These are phyloP conservation scores for Hyparrhenia diplandra DNA, from an alignment of 176 grass and related monocot species.

Conservation along the genomic window DNA sequence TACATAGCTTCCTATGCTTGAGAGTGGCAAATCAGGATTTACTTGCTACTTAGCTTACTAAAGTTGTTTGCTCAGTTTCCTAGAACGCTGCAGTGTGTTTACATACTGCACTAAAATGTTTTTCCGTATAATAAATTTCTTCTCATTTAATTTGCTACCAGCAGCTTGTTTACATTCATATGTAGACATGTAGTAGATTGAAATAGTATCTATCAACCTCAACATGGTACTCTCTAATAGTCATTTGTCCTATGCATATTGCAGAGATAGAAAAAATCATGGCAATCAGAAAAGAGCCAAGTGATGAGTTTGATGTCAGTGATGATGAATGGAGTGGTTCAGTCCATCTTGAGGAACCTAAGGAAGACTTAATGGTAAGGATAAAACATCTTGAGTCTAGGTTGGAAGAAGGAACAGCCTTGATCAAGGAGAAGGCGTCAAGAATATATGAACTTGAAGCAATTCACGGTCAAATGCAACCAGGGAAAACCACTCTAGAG, in stretches of 20 bases:
- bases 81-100: no score
- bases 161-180: no score
- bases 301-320: constrained; percentile 15
- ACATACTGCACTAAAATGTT: no score
- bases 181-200: no score
- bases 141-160: no score
- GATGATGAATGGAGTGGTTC: constrained; percentile 39
- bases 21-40: background rate
- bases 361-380: constrained; percentile 29
- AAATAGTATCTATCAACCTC: no score
- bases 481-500: background rate
- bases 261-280: constrained; percentile 60
- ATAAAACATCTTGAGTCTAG: constrained; percentile 33
- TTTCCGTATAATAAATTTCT: no score
- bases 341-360: constrained; percentile 20
- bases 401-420: constrained; percentile 34
- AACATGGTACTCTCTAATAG: no score
- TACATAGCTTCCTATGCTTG: background rate
- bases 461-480: background rate
- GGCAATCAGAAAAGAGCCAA: constrained; percentile 32
- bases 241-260: no score
- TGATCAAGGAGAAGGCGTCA: constrained; percentile 47
- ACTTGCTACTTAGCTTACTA: background rate
- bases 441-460: constrained; percentile 36
- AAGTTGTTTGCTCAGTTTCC: no score